phyloP scores from a whole-genome alignment of 2,329 filamentous ascomycete species.

The Xylariales sp. region DNA sequence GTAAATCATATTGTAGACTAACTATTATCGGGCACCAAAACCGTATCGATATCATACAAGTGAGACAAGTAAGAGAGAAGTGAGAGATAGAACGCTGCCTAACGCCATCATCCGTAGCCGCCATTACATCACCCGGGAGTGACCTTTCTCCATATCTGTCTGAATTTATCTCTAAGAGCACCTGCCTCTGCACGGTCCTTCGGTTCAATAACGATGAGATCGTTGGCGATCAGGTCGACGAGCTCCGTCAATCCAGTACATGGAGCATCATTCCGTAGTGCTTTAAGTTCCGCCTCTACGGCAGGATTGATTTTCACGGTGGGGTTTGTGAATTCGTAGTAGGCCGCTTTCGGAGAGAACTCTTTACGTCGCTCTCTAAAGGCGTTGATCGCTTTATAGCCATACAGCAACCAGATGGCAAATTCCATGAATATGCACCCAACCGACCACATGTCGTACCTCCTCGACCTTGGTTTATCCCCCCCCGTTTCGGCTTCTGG shows the following conservation, averaged over 20 bases:
- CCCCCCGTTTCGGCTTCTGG: slow-evolving; percentile 18
- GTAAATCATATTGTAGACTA: background rate
- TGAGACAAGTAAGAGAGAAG: slow-evolving; percentile 7
- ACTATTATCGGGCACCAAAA: background rate
- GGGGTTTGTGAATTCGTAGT: slow-evolving; percentile 12
- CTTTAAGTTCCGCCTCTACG: background rate
- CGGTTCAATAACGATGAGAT: slow-evolving; percentile 22
- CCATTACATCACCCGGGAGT: background rate
- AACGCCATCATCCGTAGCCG: slow-evolving; percentile 8
- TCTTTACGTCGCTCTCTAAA: slow-evolving; percentile 5
- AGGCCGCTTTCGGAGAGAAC: background rate
- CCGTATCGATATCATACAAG: background rate
- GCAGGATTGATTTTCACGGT: too few species aligned
- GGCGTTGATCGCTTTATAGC: slow-evolving; percentile 4
- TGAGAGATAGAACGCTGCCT: background rate
- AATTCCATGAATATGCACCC: slow-evolving; percentile 32
- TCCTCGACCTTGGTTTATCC: background rate
- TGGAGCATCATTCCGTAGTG: slow-evolving; percentile 12
- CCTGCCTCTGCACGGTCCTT: background rate
- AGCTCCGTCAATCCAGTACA: slow-evolving; percentile 18
- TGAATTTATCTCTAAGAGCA: slow-evolving; percentile 5
- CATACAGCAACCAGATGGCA: slow-evolving; percentile 27
- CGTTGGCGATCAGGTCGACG: slow-evolving; percentile 11
- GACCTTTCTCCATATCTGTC: too few species aligned
- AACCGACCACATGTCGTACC: slow-evolving; percentile 34